phyloP scores from a whole-genome alignment of 106 monocot species.

The Triglochin maritima region DNA sequence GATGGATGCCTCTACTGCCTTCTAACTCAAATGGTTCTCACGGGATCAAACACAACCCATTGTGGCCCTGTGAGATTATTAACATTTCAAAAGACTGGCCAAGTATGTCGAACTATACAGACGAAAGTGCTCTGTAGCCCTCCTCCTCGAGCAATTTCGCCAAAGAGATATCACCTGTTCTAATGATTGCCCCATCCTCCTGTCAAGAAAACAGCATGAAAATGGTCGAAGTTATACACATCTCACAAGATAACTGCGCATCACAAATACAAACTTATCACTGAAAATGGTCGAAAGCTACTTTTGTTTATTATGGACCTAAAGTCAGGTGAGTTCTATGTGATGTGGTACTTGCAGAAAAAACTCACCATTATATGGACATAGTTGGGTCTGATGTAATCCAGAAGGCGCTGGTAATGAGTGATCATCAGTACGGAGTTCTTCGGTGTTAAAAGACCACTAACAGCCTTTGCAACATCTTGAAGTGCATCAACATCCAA shows the following conservation, averaged over 20 bases:
- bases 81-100: not conserved
- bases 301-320: not conserved
- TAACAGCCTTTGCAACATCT: constrained; percentile 89
- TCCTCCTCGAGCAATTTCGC: constrained; percentile 68
- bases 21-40: not conserved
- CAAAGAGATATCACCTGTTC: constrained; percentile 67
- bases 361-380: constrained; percentile 88
- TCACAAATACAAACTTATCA: not conserved
- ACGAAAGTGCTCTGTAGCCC: constrained; percentile 55
- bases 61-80: not conserved
- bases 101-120: constrained; percentile 5
- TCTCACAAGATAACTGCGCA: not conserved
- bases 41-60: not conserved
- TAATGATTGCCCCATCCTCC: constrained; percentile 73
- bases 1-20: not conserved
- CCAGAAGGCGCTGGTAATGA: constrained; percentile 82
- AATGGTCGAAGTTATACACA: not conserved
- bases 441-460: constrained; percentile 52
- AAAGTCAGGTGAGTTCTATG: not conserved
- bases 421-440: constrained; percentile 91
- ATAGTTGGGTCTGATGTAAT: constrained; percentile 56
- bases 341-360: not conserved
- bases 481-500: constrained; percentile 97
- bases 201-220: constrained; percentile 2
- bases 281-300: not conserved